Evolutionary conservation across 1,284 basidiomycete genomes (phyloP).

Genomic region (Porphyrellus sp.): DNA sequence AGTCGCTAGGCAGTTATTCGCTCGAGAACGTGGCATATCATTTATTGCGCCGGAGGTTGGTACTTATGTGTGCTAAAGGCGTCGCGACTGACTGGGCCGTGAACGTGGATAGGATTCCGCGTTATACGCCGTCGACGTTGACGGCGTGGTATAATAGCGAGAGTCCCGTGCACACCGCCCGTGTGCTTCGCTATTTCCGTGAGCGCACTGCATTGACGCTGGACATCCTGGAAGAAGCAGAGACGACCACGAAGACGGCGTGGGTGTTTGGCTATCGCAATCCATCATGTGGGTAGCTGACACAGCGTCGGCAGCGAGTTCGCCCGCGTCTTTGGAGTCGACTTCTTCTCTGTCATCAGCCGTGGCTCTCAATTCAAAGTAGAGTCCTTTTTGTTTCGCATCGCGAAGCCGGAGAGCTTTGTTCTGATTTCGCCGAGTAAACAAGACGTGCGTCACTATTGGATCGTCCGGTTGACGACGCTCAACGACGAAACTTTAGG

Average conservation of each 20-base stretch:
- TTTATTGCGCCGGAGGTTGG: constrained; percentile 67
- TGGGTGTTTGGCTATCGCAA: constrained; percentile 39
- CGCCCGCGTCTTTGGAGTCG: constrained; percentile 93
- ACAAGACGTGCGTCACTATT: constrained; percentile 57
- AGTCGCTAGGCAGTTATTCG: constrained; percentile 76
- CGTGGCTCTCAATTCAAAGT: constrained; percentile 98
- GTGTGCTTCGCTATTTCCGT: constrained; percentile 62
- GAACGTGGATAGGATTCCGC: constrained; percentile 59
- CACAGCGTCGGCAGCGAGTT: constrained; percentile 67
- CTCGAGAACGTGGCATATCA: constrained; percentile 91
- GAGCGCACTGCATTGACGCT: constrained; percentile 66
- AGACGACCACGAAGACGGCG: constrained; percentile 87
- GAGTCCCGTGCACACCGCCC: constrained; percentile 48
- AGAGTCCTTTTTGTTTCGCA: constrained; percentile 96
- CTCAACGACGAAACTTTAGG: constrained; percentile 44
- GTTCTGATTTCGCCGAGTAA: constrained; percentile 85
- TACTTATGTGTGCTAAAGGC: neutral
- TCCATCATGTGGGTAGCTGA: neutral
- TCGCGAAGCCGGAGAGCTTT: constrained; percentile 95
- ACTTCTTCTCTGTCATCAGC: constrained; percentile 93
- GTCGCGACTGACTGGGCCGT: neutral
- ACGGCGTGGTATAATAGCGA: constrained; percentile 71
- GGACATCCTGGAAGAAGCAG: constrained; percentile 76
- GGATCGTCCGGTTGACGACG: neutral
- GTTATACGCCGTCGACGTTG: constrained; percentile 66